A percentile compares a stretch with the other conserved stretches of the same genome.
These are phyloP conservation scores for Metarhizium anisopliae DNA, from an alignment of 2,329 filamentous ascomycete species.

Conservation along the genomic window DNA sequence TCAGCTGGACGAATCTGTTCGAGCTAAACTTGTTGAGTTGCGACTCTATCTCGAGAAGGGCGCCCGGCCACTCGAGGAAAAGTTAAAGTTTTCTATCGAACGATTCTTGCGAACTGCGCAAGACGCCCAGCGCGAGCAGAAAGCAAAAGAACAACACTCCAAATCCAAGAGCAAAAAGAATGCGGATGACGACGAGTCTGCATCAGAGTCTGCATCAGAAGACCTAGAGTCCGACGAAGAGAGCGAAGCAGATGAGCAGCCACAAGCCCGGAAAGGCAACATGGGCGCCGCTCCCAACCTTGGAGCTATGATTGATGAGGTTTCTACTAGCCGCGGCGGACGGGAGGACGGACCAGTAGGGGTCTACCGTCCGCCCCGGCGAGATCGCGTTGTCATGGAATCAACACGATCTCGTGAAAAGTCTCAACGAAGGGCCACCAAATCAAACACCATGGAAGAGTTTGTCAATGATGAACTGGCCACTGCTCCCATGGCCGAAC, in stretches of 20 bases:
- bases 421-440: constrained; percentile 51
- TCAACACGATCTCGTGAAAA: constrained; percentile 53
- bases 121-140: constrained; percentile 47
- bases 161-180: constrained; percentile 20
- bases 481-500: constrained; percentile 69
- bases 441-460: constrained; percentile 83
- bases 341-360: constrained; percentile 43
- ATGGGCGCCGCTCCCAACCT: constrained; percentile 24
- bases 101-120: constrained; percentile 85
- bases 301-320: constrained; percentile 23
- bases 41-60: constrained; percentile 92
- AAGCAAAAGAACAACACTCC: constrained; percentile 20
- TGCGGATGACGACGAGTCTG: constrained; percentile 23
- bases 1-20: constrained; percentile 54
- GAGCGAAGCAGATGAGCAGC: constrained; percentile 9
- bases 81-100: constrained; percentile 91
- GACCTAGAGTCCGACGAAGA: constrained; percentile 13
- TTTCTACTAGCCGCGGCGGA: constrained; percentile 16
- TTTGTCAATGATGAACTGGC: constrained; percentile 83
- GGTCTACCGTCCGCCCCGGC: constrained; percentile 81
- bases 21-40: constrained; percentile 82
- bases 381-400: constrained; percentile 80
- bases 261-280: constrained; percentile 9
- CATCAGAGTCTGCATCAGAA: constrained; percentile 12
- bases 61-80: constrained; percentile 79